These are phyloP conservation scores for Symbiodinium natans DNA, from an alignment of 73 alveolate genomes.

Conservation along the genomic window DNA sequence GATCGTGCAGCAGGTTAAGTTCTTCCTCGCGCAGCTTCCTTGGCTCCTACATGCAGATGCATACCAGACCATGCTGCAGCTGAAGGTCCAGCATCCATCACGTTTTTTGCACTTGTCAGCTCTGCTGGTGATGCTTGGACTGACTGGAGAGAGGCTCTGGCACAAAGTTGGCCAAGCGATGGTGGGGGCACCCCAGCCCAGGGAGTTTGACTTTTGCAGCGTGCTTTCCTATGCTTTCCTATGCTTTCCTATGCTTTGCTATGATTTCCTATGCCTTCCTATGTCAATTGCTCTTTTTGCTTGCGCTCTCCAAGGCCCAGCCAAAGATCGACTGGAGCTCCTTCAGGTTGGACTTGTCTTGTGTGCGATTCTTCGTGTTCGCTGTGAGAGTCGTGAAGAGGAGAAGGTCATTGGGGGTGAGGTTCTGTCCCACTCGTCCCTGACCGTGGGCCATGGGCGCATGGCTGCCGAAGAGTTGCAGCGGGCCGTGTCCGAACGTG, in stretches of 20 bases:
- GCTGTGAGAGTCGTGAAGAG: too few relatives aligned
- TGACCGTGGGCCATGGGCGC: constrained; percentile 54
- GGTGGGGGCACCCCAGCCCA: background rate
- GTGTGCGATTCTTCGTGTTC: too few relatives aligned
- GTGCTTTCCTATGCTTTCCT: too few relatives aligned
- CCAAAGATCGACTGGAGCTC: background rate
- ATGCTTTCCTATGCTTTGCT: too few relatives aligned
- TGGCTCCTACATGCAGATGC: constrained; percentile 27
- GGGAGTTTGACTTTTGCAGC: too few relatives aligned
- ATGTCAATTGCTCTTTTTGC: too few relatives aligned
- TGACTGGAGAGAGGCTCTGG: constrained; percentile 3
- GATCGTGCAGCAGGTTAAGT: background rate
- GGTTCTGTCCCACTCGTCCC: constrained; percentile 48
- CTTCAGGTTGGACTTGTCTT: background rate
- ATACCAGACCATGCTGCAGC: constrained; percentile 30
- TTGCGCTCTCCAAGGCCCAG: background rate
- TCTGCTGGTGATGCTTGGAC: background rate
- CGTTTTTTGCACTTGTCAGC: background rate
- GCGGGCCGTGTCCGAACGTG: background rate
- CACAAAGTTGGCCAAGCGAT: constrained; percentile 2
- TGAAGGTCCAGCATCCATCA: background rate
- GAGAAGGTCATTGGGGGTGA: background rate
- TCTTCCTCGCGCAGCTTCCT: constrained; percentile 49
- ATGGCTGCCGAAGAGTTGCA: background rate
- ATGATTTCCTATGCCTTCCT: too few relatives aligned